These are phyloP conservation scores for Debaryomycetaceae sp. DNA, from an alignment of 1,139 yeast genomes.

Conservation along the genomic window DNA sequence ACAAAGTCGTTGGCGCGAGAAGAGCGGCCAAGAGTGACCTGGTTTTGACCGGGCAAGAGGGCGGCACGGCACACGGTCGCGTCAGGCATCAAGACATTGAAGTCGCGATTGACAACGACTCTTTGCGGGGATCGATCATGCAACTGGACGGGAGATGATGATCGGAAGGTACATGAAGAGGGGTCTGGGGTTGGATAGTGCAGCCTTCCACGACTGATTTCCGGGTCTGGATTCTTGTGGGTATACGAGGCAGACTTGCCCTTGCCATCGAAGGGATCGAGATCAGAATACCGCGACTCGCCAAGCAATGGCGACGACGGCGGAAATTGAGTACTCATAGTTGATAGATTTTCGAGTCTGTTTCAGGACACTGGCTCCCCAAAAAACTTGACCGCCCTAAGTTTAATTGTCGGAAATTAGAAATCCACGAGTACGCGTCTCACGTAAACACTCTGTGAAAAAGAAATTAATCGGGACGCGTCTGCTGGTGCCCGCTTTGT, in stretches of 20 bases:
- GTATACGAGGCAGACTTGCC: not conserved
- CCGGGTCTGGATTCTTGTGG: slow-evolving; percentile 1
- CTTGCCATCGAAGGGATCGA: slow-evolving; percentile 11
- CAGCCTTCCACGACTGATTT: slow-evolving; percentile 12
- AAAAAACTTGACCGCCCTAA: too few relatives aligned
- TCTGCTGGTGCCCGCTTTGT: too few relatives aligned
- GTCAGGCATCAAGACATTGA: slow-evolving; percentile 31
- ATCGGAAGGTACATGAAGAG: slow-evolving; percentile 39
- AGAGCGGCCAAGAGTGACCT: slow-evolving; percentile 49
- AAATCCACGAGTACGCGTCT: too few relatives aligned
- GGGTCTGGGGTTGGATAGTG: slow-evolving; percentile 47
- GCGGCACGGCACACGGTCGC: slow-evolving; percentile 27
- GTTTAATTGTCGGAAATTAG: too few relatives aligned
- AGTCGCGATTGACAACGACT: slow-evolving; percentile 18
- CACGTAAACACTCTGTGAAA: too few relatives aligned
- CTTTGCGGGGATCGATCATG: slow-evolving; percentile 2
- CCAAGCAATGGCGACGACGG: slow-evolving; percentile 54
- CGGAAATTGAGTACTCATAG: slow-evolving; percentile 35
- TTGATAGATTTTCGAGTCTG: too few relatives aligned
- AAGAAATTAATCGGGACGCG: too few relatives aligned
- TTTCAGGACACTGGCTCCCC: too few relatives aligned
- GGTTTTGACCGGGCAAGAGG: slow-evolving; percentile 12
- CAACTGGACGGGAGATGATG: slow-evolving; percentile 28
- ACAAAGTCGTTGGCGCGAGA: slow-evolving; percentile 51
- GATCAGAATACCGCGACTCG: slow-evolving; percentile 9